These are phyloP conservation scores for Fraxinus dipetala DNA, from an alignment of 305 asterid species.

Conservation along the genomic window DNA sequence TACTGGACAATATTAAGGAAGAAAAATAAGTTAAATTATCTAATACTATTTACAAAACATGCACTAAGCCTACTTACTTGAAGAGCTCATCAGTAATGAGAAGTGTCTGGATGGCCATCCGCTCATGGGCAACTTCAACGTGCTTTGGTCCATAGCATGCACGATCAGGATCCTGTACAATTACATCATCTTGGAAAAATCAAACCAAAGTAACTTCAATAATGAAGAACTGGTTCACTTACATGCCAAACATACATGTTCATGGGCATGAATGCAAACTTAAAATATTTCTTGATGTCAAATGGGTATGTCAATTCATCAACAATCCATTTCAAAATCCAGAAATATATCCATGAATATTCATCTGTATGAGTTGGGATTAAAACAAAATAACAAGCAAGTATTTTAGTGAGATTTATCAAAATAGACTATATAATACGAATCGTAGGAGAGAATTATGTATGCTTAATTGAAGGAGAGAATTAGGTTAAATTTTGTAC, in stretches of 20 bases:
- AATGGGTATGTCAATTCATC: neutral
- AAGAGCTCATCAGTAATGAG: conserved; percentile 93
- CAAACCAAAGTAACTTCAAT: conserved; percentile 17
- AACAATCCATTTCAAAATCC: neutral
- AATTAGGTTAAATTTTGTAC: neutral
- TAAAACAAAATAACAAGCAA: neutral
- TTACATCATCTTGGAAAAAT: conserved; percentile 14
- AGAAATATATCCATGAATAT: neutral
- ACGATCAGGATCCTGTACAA: conserved; percentile 72
- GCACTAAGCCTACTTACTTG: conserved; percentile 46
- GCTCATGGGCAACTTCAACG: conserved; percentile 96
- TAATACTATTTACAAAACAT: neutral
- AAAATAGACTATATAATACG: neutral
- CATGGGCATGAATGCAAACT: neutral
- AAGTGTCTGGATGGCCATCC: conserved; percentile 94
- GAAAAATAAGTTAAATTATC: neutral
- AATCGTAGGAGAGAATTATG: neutral
- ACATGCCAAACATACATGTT: neutral
- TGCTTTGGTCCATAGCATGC: conserved; percentile 99
- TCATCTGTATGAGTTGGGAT: neutral
- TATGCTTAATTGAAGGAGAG: neutral
- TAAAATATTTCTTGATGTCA: neutral
- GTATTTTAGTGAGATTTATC: neutral
- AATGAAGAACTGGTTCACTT: neutral
- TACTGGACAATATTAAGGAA: neutral